phyloP scores from a whole-genome alignment of 108 stramenopile species.

The Chaetoceros muelleri region DNA sequence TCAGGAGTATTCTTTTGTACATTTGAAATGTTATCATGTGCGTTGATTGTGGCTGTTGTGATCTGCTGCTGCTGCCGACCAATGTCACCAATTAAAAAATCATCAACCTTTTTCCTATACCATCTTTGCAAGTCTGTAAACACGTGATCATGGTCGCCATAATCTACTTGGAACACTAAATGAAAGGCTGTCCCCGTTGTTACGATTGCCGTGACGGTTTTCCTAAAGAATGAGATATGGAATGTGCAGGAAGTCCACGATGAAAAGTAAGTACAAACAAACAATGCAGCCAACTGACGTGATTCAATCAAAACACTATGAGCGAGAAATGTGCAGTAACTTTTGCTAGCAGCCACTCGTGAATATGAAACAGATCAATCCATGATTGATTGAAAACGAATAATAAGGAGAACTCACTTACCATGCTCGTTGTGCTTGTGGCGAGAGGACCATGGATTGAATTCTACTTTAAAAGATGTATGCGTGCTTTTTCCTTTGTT shows the following conservation, averaged over 20 bases:
- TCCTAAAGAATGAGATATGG: constrained; percentile 13
- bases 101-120: constrained; percentile 25
- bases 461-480: too few species aligned
- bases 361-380: not conserved
- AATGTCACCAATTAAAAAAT: constrained; percentile 4
- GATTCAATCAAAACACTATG: too few species aligned
- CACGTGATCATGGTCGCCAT: constrained; percentile 22
- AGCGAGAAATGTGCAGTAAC: not conserved
- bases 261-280: too few species aligned
- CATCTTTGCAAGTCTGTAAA: constrained; percentile 28
- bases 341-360: not conserved
- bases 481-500: too few species aligned
- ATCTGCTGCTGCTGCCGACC: too few species aligned
- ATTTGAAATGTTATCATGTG: too few species aligned
- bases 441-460: not conserved
- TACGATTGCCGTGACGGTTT: constrained; percentile 23
- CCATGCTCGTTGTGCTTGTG: not conserved
- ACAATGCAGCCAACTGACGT: too few species aligned
- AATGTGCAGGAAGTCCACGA: too few species aligned
- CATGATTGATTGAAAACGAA: too few species aligned
- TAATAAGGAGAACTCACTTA: not conserved
- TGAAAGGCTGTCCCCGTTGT: constrained; percentile 25
- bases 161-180: constrained; percentile 25
- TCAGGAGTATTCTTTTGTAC: too few species aligned
- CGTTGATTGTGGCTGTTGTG: too few species aligned